Evolutionary conservation across 345 rosid genomes (phyloP).

Genomic region (Carallia brachiata): DNA sequence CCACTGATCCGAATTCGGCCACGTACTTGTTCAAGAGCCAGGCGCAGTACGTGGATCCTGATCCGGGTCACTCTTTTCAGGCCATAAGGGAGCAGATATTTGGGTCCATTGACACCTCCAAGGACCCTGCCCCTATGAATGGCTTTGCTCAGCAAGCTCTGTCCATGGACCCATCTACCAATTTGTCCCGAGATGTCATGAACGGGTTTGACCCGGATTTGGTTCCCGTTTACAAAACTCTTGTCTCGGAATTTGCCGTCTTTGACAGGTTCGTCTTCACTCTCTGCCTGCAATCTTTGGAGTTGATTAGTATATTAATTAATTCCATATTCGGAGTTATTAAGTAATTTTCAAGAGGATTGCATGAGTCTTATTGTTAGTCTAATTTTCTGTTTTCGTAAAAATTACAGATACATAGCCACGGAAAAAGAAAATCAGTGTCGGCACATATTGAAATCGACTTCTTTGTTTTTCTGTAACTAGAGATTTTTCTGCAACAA

Average conservation of each 20-base stretch:
- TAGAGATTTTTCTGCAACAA: no score
- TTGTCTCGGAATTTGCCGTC: conserved; percentile 84
- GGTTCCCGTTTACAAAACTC: conserved; percentile 70
- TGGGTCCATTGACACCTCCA: conserved; percentile 63
- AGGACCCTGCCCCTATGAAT: conserved; percentile 71
- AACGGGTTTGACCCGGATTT: conserved; percentile 69
- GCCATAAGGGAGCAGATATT: conserved; percentile 87
- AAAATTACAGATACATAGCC: no score
- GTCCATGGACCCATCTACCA: conserved; percentile 52
- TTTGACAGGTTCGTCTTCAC: conserved; percentile 56
- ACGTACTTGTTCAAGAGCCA: conserved; percentile 42
- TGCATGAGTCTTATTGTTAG: no score
- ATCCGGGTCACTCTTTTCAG: conserved; percentile 95
- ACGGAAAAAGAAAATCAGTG: no score
- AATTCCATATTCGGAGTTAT: no score
- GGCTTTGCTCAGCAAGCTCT: conserved; percentile 85
- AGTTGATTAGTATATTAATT: no score
- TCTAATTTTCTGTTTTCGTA: no score
- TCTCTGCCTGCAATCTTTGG: no score
- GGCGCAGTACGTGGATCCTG: conserved; percentile 83
- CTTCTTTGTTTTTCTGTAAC: no score
- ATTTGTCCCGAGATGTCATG: conserved; percentile 70
- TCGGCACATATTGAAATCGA: no score
- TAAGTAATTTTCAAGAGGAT: no score
- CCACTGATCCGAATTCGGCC: conserved; percentile 49